These are phyloP conservation scores for Lanmaoa pseudosensibilis DNA, from an alignment of 768 basidiomycete genomes.

Conservation along the genomic window DNA sequence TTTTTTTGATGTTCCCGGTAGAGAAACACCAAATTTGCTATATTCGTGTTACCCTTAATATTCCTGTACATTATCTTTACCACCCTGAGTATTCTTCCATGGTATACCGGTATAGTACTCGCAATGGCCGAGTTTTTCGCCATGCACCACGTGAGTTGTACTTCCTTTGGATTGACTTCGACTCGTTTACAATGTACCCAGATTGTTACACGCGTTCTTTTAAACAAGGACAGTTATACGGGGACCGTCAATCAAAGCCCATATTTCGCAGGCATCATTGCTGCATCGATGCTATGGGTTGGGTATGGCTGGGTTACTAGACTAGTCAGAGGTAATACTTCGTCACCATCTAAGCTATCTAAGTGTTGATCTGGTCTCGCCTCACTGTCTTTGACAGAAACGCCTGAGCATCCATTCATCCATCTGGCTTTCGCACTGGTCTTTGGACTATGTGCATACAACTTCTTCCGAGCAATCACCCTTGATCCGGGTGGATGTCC, in stretches of 20 bases:
- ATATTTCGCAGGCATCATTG: conserved; percentile 92
- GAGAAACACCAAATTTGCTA: conserved; percentile 79
- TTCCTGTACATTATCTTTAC: conserved; percentile 83
- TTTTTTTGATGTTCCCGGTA: conserved; percentile 28
- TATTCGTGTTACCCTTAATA: conserved; percentile 75
- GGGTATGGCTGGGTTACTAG: conserved; percentile 78
- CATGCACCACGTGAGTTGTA: conserved; percentile 83
- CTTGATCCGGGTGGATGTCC: conserved; percentile 90
- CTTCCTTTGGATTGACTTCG: neutral
- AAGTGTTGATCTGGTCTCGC: neutral
- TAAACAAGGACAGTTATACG: conserved; percentile 79
- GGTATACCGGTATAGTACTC: conserved; percentile 85
- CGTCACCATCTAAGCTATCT: neutral
- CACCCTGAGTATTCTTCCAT: conserved; percentile 80
- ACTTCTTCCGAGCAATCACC: conserved; percentile 87
- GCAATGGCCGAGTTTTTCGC: conserved; percentile 86
- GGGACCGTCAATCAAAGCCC: conserved; percentile 85
- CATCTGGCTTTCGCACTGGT: conserved; percentile 76
- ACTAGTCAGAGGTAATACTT: conserved; percentile 63
- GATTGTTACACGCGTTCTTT: conserved; percentile 82
- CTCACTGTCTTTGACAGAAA: conserved; percentile 46
- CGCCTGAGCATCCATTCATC: conserved; percentile 69
- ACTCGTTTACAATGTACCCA: conserved; percentile 29
- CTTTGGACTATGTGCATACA: conserved; percentile 75
- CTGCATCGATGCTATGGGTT: conserved; percentile 84